Base-by-base conservation (phyloP, 2,329 filamentous ascomycete genomes). In the Penicillium glabrum region DNA sequence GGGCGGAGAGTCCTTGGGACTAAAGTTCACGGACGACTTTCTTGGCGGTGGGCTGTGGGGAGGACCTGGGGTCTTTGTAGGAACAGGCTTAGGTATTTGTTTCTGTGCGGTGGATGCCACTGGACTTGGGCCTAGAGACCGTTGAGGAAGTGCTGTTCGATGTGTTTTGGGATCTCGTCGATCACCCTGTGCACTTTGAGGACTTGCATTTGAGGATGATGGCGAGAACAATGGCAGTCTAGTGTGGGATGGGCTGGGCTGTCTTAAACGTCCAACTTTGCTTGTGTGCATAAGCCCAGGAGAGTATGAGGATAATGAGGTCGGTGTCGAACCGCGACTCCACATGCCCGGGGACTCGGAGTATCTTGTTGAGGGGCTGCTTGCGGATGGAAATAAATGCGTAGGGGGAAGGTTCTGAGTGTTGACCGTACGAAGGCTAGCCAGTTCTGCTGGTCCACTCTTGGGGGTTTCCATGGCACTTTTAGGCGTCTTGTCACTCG, bases 21-120 rank as follows among this genome's bases (percentile, higher is more conserved):
- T 78, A 58, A 82, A 81, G 47, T 84, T 83, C 41, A 85, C 80
- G 0, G 86, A 87, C 11, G 84, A 85, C 64, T 84, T 86, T 44
- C 86, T 81, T 3, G 83, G 82, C 3, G 86, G 84, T 11, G 86
- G 86, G 54, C 82, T 89, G 11, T 83, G 83, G 11, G 85, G 81
- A n/a, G 73, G 65, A 7, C 59, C 62, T 35, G 16, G 49, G 11
- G 53, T 35, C 21, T 41, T 46, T n/a, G 46, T 27, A 2, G 54
- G 31, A 11, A 51, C 21, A 16, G 45, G 10, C 19, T 48, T 57
- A 13, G 14, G 7, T 2, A 49, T 54, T 26, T 46, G 31, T 27
- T 48, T 49, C 7, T 46, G 24, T n/a, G 41, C 27, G 14, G 44
- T 54, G 16, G 29, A 31, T 23, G 41, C 10, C n/a, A 53, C 50